Base-by-base conservation (phyloP, 2,329 filamentous ascomycete species). In the Ophiostoma populinum region DNA sequence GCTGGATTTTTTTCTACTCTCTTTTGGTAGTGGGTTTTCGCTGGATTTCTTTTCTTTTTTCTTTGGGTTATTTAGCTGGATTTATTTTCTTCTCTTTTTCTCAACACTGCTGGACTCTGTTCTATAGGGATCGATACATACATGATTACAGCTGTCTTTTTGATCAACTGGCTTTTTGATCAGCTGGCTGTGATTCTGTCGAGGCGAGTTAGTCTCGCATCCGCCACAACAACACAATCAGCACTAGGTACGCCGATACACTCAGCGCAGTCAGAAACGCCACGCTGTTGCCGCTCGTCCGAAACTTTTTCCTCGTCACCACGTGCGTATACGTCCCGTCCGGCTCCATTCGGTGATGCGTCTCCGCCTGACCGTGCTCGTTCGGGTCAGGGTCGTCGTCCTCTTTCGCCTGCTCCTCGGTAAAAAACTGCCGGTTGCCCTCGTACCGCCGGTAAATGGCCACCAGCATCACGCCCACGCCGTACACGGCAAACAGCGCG, bases 341-440 rank as follows among this genome's bases (percentile, higher is more conserved):
- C 4, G 47, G 46, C 24, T 22, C 12, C 18, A 22, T n/a, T n/a
- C 16, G n/a, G 35, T 11, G 46, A 48, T 34, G 22, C 27, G 28
- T 13, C 20, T 21, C 31, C 27, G 29, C 29, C 27, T 38, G 28
- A 4, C 35, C 31, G 25, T 39, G 38, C 29, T 18, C 33, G 13
- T 33, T 40, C 20, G 35, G 33, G 16, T 45, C 43, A 11, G 35
- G 39, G 6, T 10, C 12, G 41, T 53, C 49, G 11, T 39, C 37
- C 19, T 54, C 49, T 19, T 50, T 49, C 21, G 46, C 46, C 10
- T 45, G 41, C 20, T 52, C 67, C 13, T 65, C 52, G 38, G 66
- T 70, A 56, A 95, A 95, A 59, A 98, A 95, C 56, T 95, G 87
- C 44, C 75, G 71, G 51, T 95, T 93, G 38, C 90, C 86, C 56